phyloP scores from a whole-genome alignment of 495 filamentous ascomycete species.

The Bombardia bombarda region DNA sequence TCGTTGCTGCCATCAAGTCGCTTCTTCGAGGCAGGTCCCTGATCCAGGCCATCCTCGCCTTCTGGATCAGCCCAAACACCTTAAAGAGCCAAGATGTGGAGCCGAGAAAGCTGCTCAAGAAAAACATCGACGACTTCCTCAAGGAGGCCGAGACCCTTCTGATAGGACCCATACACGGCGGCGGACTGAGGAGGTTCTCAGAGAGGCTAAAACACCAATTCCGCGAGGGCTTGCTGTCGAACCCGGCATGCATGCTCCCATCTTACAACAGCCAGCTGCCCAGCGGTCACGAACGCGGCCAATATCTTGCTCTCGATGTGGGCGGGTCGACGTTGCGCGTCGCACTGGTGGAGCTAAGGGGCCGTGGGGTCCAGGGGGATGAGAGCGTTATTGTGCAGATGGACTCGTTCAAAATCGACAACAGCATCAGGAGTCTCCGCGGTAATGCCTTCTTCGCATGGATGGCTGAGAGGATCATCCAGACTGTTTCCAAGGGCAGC shows the following conservation, averaged over 20 bases:
- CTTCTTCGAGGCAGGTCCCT: slow-evolving; percentile 44
- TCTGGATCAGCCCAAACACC: slow-evolving; percentile 37
- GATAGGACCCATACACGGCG: slow-evolving; percentile 26
- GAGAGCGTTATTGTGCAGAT: slow-evolving; percentile 37
- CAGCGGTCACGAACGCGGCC: slow-evolving; percentile 60
- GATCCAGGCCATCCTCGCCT: slow-evolving; percentile 41
- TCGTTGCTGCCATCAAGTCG: slow-evolving; percentile 38
- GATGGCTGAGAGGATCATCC: slow-evolving; percentile 72
- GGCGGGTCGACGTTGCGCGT: slow-evolving; percentile 78
- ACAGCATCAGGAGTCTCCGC: slow-evolving; percentile 32
- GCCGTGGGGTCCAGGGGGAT: slow-evolving; percentile 17
- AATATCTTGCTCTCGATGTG: slow-evolving; percentile 51
- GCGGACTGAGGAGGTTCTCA: slow-evolving; percentile 31
- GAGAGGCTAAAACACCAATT: slow-evolving; percentile 40
- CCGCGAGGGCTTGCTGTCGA: slow-evolving; percentile 33
- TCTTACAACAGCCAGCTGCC: slow-evolving; percentile 67
- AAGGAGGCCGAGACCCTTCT: slow-evolving; percentile 29
- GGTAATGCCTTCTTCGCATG: slow-evolving; percentile 63
- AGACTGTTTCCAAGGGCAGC: slow-evolving; percentile 33
- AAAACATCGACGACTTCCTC: slow-evolving; percentile 20
- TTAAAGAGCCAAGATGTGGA: slow-evolving; percentile 28
- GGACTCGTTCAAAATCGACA: slow-evolving; percentile 43
- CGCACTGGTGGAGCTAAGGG: slow-evolving; percentile 62
- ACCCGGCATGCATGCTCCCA: slow-evolving; percentile 47
- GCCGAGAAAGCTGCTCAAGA: slow-evolving; percentile 1